Evolutionary conservation across 306 rosid species (phyloP), one percentile per base, ranked within the genome.

Genomic region (Cercis canadensis): DNA sequence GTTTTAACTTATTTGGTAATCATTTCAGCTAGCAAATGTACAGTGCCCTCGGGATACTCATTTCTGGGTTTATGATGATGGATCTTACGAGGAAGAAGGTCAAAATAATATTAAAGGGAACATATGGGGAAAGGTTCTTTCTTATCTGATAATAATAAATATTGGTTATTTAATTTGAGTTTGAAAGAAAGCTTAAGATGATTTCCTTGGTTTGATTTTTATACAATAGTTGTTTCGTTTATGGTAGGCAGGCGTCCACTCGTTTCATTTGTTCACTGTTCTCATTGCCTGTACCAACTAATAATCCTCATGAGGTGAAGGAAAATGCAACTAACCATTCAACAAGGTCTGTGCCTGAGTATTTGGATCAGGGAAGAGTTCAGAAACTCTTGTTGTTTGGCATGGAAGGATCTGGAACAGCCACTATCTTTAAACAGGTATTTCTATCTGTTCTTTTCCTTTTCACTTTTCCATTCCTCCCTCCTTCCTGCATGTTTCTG

Each of bases 41-140:
- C 97, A 92, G 71, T 92, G 97, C 64, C 97, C 97, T 2, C 87
- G 88, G 34, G 97, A 92, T 65, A 92, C 96, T 76, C 97, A 92
- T 84, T 92, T 92, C 79, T 92, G 96, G 97, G 90, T 92, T 77
- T 92, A 92, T 75, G 97, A 92, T 13, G 97, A 92, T 81, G 97
- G 97, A 39, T 82, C 96, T 36, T 92, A 92, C 36, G 97, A 92
- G 86, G 97, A 92, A 82, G 97, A 92, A 88, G 97, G 97, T 63
- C 97, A 92, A 80, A 92, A 92, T 78, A 92, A 92, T 84, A 92
- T 92, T n/a, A 89, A 82, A 49, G 97, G 97, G 29, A 89, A 92
- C 76, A 89, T 92, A 81, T 92, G 97, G 97, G 97, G 92, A 89
- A 92, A 92, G 97, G 97, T 89, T 87, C 92, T 88, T 72, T 91